These are phyloP conservation scores for Penicillium taxi DNA, from an alignment of 495 filamentous ascomycete species.

Conservation along the genomic window DNA sequence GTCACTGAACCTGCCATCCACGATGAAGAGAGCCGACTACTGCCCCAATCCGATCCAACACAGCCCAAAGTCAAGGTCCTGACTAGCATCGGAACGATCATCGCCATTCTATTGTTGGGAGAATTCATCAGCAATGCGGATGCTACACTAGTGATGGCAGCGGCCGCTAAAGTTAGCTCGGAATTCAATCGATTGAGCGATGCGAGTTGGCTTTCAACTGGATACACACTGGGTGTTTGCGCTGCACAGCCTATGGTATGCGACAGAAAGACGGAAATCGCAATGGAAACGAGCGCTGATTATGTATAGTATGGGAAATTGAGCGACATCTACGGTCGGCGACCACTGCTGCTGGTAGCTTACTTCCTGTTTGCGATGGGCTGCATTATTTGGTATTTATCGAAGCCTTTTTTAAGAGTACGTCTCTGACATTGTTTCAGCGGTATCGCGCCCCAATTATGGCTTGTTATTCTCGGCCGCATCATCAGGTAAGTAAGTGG, in stretches of 20 bases:
- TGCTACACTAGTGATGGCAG: slow-evolving; percentile 53
- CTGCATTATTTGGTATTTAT: slow-evolving; percentile 29
- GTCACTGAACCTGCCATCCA: neutral
- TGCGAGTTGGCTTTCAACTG: slow-evolving; percentile 61
- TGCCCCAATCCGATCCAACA: slow-evolving; percentile 5
- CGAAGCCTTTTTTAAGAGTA: neutral
- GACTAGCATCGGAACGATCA: slow-evolving; percentile 24
- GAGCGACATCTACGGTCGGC: slow-evolving; percentile 42
- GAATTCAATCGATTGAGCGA: slow-evolving; percentile 53
- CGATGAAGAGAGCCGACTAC: slow-evolving; percentile 23
- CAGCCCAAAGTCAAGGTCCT: slow-evolving; percentile 5
- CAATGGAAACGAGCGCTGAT: neutral
- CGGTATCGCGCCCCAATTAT: slow-evolving; percentile 43
- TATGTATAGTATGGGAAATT: slow-evolving; percentile 35
- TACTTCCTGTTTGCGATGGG: slow-evolving; percentile 40
- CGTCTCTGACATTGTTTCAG: slow-evolving; percentile 22
- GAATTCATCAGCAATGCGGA: slow-evolving; percentile 61
- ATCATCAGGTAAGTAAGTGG: no score
- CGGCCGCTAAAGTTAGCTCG: slow-evolving; percentile 55
- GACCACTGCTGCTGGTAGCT: slow-evolving; percentile 29
- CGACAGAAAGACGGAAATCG: neutral
- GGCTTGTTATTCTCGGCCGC: slow-evolving; percentile 49
- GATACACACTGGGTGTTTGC: slow-evolving; percentile 52
- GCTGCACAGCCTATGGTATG: slow-evolving; percentile 50
- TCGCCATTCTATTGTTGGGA: slow-evolving; percentile 40